These are phyloP conservation scores for Diaporthe eres DNA, from an alignment of 2,329 filamentous ascomycete species.

Conservation along the genomic window DNA sequence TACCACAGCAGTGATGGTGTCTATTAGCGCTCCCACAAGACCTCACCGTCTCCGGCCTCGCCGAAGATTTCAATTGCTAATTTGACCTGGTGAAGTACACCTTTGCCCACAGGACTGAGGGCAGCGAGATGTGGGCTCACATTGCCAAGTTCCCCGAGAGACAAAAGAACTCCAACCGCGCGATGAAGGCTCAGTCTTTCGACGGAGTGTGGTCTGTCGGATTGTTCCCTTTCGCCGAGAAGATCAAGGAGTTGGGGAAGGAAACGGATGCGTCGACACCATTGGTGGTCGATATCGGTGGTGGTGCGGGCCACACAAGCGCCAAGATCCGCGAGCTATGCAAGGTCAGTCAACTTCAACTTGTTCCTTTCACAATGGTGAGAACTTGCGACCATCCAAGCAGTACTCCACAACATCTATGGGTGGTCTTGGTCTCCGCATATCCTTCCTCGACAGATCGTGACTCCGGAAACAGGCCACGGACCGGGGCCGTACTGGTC, in stretches of 20 bases:
- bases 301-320: conserved; percentile 30
- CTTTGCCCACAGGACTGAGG: conserved; percentile 28
- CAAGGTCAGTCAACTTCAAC: not conserved
- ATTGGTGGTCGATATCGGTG: conserved; percentile 28
- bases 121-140: conserved; percentile 9
- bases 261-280: not conserved
- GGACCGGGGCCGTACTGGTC: not conserved
- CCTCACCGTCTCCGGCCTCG: not conserved
- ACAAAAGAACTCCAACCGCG: conserved; percentile 16
- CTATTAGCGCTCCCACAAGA: not conserved
- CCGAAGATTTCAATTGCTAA: not conserved
- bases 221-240: conserved; percentile 31
- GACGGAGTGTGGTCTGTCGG: conserved; percentile 28
- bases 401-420: not conserved
- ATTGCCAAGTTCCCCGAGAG: conserved; percentile 27
- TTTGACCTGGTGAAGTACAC: conserved; percentile 7
- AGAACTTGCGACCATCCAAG: too few relatives aligned
- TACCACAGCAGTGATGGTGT: too few relatives aligned
- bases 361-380: not conserved
- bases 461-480: not conserved
- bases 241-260: not conserved
- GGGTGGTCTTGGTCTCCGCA: not conserved
- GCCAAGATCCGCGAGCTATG: conserved; percentile 24
- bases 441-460: not conserved
- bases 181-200: conserved; percentile 29